A percentile compares a stretch with the other conserved stretches of the same genome.
Evolutionary conservation across 2,329 filamentous ascomycete species (phyloP).

Genomic region (Seiridium cupressi): DNA sequence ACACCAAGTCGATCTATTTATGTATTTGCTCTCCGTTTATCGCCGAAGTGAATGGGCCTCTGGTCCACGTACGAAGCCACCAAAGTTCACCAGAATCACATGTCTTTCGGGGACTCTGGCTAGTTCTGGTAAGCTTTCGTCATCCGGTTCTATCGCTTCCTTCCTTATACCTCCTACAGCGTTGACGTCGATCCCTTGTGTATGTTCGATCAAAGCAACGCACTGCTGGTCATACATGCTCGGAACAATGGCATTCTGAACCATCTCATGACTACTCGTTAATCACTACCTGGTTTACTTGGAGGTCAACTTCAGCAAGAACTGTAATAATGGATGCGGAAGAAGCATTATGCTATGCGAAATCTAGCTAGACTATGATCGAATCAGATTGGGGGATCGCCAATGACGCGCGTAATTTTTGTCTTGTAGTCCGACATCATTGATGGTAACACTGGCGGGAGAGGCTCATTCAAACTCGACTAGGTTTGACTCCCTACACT

Average conservation of each 20-base stretch:
- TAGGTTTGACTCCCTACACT: too few species aligned
- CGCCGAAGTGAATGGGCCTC: slow-evolving; percentile 8
- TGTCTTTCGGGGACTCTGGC: slow-evolving; percentile 1
- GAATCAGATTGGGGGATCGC: too few species aligned
- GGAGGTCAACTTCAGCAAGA: too few species aligned
- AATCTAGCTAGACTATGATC: too few species aligned
- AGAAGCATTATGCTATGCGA: too few species aligned
- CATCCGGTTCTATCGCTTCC: slow-evolving; percentile 7
- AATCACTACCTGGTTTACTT: too few species aligned
- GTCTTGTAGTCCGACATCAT: too few species aligned
- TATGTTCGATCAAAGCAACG: slow-evolving; percentile 5
- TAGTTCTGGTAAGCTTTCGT: slow-evolving; percentile 7
- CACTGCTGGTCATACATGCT: neutral
- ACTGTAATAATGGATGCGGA: too few species aligned
- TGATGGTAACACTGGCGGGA: too few species aligned
- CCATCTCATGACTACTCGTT: slow-evolving; percentile 5
- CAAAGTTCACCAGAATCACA: slow-evolving; percentile 1
- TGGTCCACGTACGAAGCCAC: slow-evolving; percentile 5
- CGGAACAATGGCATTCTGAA: slow-evolving; percentile 8
- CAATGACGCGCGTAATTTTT: too few species aligned
- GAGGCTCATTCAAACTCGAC: too few species aligned
- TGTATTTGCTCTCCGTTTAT: slow-evolving; percentile 7
- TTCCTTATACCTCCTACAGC: neutral
- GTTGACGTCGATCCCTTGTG: neutral
- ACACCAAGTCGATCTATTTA: slow-evolving; percentile 7